A percentile compares a stretch with the other conserved stretches of the same genome.
Evolutionary conservation across 2,329 filamentous ascomycete species (phyloP).

Genomic region (Clonostachys byssicola): DNA sequence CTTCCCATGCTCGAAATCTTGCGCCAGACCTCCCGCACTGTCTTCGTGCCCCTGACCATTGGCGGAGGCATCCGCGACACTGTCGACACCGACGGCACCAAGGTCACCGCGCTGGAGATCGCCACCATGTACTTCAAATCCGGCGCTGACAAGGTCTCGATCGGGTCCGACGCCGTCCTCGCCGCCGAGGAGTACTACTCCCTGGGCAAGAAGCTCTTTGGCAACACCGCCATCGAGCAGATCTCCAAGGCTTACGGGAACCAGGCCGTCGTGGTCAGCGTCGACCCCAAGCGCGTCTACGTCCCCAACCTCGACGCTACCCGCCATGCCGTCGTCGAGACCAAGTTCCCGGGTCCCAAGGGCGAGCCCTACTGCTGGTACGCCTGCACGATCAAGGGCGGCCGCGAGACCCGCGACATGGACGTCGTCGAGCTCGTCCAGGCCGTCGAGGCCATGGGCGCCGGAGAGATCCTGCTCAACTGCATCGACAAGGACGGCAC

Average conservation of each 20-base stretch:
- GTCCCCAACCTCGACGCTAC: conserved; percentile 67
- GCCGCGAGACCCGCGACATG: conserved; percentile 87
- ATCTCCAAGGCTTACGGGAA: conserved; percentile 92
- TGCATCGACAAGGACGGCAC: conserved; percentile 97
- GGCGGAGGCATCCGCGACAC: conserved; percentile 95
- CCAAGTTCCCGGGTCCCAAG: conserved; percentile 62
- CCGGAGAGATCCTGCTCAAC: conserved; percentile 91
- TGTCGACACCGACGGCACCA: conserved; percentile 80
- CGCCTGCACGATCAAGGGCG: conserved; percentile 94
- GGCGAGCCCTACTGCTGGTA: conserved; percentile 92
- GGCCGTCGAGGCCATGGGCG: conserved; percentile 93
- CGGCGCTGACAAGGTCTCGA: conserved; percentile 95
- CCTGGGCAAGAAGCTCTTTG: conserved; percentile 62
- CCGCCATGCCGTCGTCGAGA: conserved; percentile 70
- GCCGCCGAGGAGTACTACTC: conserved; percentile 90
- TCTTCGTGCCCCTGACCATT: conserved; percentile 94
- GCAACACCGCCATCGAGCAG: conserved; percentile 89
- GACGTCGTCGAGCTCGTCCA: conserved; percentile 85
- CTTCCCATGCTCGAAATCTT: conserved; percentile 95
- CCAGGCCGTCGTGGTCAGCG: conserved; percentile 92
- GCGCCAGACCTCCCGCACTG: conserved; percentile 78
- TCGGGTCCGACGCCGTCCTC: conserved; percentile 89
- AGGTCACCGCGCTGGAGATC: conserved; percentile 86
- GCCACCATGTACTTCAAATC: conserved; percentile 97
- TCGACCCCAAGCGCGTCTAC: conserved; percentile 91